Evolutionary conservation across 768 basidiomycete genomes (phyloP), one percentile per base, ranked within the genome.

Genomic region (Lyophyllum decastes): DNA sequence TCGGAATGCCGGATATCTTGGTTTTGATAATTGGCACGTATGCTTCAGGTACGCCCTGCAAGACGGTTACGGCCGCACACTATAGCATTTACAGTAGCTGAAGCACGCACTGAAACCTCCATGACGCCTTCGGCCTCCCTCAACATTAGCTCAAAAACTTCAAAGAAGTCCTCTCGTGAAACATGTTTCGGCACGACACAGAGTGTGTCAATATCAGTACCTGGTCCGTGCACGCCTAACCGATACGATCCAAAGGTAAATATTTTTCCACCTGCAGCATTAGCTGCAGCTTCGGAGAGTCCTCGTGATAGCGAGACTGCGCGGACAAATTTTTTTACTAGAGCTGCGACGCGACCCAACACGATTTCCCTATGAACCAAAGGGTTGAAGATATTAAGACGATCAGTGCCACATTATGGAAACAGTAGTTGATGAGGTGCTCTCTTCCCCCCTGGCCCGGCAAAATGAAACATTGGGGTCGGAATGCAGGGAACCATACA

Each of bases 181-280:
- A 98, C 90, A 73, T 98, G 95, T 72, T 95, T 94, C 7, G 97
- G 97, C 35, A 96, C 97, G 34, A 98, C 96, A 69, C 94, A 92
- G 21, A 99, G 77, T n/a, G 95, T 97, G 78, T 99, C 97, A 71
- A 99, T 98, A 83, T 99, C 96, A 49, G 89, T 82, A 2, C 93
- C 91, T 34, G 96, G 97, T 12, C 93, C 94, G 73, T 98, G 97
- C 21, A 98, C 97, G 58, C 97, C 97, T 49, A 99, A 78, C 66
- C 97, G 90, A 80, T 98, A 98, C 51, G 95, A 98, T 41, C 97
- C 97, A 72, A 96, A 99, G 7, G 97, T 98, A 73, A 94, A 99
- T 70, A 99, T 98, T 80, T 98, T 96, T 62, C 95, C 97, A 51
- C 97, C 97, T 9, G 97, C 94, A 48, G 92, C 88, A 51, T 76